These are phyloP conservation scores for Coemansia sp. DNA, from an alignment of 371 early-diverging fungal species.

Conservation along the genomic window DNA sequence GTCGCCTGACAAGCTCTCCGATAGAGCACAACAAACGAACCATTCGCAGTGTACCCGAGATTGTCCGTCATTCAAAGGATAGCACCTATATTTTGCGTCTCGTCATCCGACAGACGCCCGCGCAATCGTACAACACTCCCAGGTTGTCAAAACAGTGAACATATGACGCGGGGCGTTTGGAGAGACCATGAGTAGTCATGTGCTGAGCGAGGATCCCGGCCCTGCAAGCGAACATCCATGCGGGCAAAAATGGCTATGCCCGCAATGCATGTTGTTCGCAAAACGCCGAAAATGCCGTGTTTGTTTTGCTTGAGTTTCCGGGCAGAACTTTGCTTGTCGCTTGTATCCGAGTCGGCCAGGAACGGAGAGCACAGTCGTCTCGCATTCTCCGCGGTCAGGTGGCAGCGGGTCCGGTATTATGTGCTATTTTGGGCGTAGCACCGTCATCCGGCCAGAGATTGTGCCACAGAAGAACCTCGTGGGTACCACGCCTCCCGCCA, in stretches of 20 bases:
- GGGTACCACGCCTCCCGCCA: background rate
- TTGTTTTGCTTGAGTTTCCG: background rate
- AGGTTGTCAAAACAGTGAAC: background rate
- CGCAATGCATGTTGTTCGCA: background rate
- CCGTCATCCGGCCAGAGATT: background rate
- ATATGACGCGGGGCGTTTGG: background rate
- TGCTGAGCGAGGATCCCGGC: background rate
- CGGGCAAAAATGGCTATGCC: background rate
- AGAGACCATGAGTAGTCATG: background rate
- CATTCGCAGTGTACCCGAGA: no score
- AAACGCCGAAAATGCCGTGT: background rate
- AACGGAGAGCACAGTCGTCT: background rate
- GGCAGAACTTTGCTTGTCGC: background rate
- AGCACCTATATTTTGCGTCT: no score
- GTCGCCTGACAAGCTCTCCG: no score
- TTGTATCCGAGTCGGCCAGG: background rate
- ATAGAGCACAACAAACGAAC: no score
- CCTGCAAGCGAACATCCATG: constrained; percentile 1
- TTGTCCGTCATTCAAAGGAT: no score
- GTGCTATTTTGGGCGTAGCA: constrained; percentile 3
- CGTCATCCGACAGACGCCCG: no score
- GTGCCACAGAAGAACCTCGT: background rate
- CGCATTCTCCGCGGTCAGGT: constrained; percentile 1
- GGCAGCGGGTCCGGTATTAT: constrained; percentile 2
- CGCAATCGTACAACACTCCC: background rate